Evolutionary conservation across 164 flowering plant genomes (phyloP).

Genomic region (Magnolia sinica): DNA sequence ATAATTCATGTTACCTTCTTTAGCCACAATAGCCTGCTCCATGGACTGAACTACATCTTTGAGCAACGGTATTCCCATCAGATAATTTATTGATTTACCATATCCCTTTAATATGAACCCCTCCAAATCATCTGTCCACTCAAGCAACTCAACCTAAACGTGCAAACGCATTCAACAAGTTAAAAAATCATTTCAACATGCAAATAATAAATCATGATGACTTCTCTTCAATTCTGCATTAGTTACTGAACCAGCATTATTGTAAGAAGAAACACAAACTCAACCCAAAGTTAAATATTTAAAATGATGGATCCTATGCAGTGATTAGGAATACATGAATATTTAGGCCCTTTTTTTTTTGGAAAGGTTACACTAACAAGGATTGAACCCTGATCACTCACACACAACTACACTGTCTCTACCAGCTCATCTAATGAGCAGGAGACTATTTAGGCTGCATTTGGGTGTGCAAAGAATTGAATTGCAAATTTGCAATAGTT

Average conservation of each 20-base stretch:
- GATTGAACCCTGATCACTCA: no score
- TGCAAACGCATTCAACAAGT: neutral
- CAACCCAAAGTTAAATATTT: neutral
- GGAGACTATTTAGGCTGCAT: no score
- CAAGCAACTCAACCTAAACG: conserved; percentile 65
- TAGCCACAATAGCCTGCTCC: conserved; percentile 78
- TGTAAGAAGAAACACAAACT: neutral
- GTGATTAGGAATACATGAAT: no score
- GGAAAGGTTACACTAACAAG: no score
- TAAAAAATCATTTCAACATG: neutral
- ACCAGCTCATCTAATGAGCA: no score
- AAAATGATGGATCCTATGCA: no score
- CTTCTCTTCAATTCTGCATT: neutral
- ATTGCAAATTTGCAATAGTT: no score
- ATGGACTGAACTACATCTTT: conserved; percentile 76
- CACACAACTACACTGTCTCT: no score
- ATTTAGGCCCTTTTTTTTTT: no score
- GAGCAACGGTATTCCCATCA: conserved; percentile 87
- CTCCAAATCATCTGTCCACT: conserved; percentile 96
- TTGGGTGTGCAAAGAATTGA: no score
- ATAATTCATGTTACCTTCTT: conserved; percentile 52
- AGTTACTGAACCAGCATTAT: no score
- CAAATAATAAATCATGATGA: conserved; percentile 1
- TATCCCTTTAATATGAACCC: conserved; percentile 79
- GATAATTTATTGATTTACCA: conserved; percentile 81